These are phyloP conservation scores for Aspergillus fructus DNA, from an alignment of 2,329 filamentous ascomycete species.

Conservation along the genomic window DNA sequence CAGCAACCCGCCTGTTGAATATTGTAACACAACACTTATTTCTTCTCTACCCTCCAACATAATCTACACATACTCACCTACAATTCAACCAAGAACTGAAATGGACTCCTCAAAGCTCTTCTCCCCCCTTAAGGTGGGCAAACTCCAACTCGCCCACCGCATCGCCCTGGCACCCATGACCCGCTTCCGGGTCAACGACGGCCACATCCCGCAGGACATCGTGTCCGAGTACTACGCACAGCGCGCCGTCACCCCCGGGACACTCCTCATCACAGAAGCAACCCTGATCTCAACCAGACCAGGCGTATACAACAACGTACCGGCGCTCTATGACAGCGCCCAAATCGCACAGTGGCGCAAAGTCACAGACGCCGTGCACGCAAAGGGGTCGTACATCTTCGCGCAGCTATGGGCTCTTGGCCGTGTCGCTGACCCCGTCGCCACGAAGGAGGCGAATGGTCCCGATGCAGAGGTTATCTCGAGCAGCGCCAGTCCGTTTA, in stretches of 20 bases:
- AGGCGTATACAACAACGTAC: constrained; percentile 52
- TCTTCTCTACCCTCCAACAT: not conserved
- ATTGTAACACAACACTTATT: too few species aligned
- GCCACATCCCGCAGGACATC: constrained; percentile 48
- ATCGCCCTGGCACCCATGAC: constrained; percentile 60
- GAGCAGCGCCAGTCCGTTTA: constrained; percentile 19
- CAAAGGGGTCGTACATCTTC: constrained; percentile 61
- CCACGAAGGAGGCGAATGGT: constrained; percentile 21
- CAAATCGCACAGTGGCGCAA: constrained; percentile 62
- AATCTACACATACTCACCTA: too few species aligned
- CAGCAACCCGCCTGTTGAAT: too few species aligned
- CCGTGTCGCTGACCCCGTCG: constrained; percentile 48
- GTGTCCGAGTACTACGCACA: constrained; percentile 55
- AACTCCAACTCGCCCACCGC: constrained; percentile 43
- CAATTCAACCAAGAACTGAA: not conserved
- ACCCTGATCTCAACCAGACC: constrained; percentile 51
- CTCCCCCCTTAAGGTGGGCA: constrained; percentile 43
- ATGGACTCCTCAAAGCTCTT: constrained; percentile 30
- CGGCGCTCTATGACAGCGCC: constrained; percentile 58
- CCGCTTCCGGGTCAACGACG: constrained; percentile 51
- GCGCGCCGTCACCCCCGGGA: constrained; percentile 53
- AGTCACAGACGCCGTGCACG: constrained; percentile 63
- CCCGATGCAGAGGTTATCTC: constrained; percentile 20
- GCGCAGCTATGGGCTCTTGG: constrained; percentile 64
- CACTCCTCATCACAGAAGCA: constrained; percentile 60